Evolutionary conservation across 1,139 yeast species (phyloP).

Genomic region (Blastobotrys proliferans): DNA sequence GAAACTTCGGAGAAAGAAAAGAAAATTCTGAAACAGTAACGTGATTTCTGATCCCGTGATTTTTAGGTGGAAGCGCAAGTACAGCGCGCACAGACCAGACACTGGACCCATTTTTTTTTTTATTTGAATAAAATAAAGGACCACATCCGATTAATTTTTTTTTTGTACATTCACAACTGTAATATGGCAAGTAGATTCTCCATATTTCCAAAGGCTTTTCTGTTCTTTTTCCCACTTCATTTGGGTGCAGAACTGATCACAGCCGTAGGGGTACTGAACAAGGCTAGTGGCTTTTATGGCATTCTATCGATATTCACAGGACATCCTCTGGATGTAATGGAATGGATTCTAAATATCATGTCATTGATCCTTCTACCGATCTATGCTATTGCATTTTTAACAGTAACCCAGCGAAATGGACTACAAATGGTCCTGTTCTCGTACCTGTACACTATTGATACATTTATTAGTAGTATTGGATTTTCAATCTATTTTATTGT

Average conservation of each 20-base stretch:
- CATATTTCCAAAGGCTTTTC: slow-evolving; percentile 39
- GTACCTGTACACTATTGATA: slow-evolving; percentile 61
- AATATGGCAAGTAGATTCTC: slow-evolving; percentile 16
- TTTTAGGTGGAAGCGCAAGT: no score
- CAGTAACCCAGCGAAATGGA: slow-evolving; percentile 38
- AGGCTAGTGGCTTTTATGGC: slow-evolving; percentile 87
- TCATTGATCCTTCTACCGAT: slow-evolving; percentile 64
- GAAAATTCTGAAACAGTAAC: no score
- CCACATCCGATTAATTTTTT: background rate
- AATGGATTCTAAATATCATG: slow-evolving; percentile 73
- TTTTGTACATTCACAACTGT: background rate
- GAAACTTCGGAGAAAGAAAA: no score
- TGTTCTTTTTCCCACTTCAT: slow-evolving; percentile 67
- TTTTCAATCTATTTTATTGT: slow-evolving; percentile 72
- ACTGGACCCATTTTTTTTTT: no score
- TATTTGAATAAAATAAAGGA: no score
- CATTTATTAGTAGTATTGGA: slow-evolving; percentile 52
- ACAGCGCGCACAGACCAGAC: no score
- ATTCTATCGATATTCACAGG: slow-evolving; percentile 79
- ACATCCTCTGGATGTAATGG: slow-evolving; percentile 77
- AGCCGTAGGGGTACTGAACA: slow-evolving; percentile 77
- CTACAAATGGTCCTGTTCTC: slow-evolving; percentile 57
- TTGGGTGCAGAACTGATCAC: slow-evolving; percentile 82
- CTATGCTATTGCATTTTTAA: slow-evolving; percentile 55
- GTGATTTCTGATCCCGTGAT: no score